Evolutionary conservation across 2,329 filamentous ascomycete genomes (phyloP), one percentile per base, ranked within the genome.

Genomic region (Aureobasidium sp.): DNA sequence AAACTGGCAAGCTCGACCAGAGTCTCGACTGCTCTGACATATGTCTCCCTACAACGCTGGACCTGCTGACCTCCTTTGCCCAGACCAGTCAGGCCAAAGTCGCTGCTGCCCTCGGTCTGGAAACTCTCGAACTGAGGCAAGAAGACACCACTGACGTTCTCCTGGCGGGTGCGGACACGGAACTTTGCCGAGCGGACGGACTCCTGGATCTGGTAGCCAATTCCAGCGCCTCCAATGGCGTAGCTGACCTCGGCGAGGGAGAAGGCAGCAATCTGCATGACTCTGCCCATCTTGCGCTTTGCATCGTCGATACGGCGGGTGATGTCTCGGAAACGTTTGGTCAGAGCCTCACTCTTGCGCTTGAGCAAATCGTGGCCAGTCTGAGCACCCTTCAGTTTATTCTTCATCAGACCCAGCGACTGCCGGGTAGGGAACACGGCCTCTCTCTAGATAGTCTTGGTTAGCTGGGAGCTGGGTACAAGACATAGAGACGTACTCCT

Each of bases 251-350:
- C 94, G 63, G 94, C 94, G 21, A 99, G 83, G 47, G 93, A 97
- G 78, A 99, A 97, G 49, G 94, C 92, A 44, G 94, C 94, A 71
- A 99, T 96, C 76, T 97, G 93, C 94, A 99, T 99, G 41, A 99
- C 94, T 37, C 93, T 86, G 62, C 94, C 94, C 93, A 99, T 99
- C 81, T 99, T 99, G 69, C 92, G 89, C 78, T 99, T 99, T 45
- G 94, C 94, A 76, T 99, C 94, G 79, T 99, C 93, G 76, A 99
- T 99, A 72, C 94, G 89, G 74, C 87, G 86, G 54, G 94, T 97
- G 71, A 99, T 99, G 71, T 99, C 94, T 90, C 73, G 67, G 68
- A 77, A 77, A 58, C 71, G 69, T 45, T 99, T 99, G 67, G 94
- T 99, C 65, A 99, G 81, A 69, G 94, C 94, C 78, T 99, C 94